Base-by-base conservation (phyloP, 163 green algal genomes). In the Trebouxiophyceae sp. region DNA sequence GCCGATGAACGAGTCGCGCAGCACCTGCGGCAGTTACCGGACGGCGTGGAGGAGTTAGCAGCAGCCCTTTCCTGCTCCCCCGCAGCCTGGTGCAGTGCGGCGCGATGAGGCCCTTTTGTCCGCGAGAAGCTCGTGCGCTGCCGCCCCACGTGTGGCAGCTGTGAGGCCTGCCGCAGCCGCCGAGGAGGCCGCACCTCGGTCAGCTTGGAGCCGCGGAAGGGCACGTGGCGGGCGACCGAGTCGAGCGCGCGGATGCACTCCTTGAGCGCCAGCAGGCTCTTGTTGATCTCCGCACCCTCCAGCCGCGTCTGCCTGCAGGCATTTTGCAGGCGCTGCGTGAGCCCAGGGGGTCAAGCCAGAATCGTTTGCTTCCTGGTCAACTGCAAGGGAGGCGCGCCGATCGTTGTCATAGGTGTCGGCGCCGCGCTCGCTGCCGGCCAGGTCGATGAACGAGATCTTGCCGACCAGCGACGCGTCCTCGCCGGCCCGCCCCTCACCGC, bases 211-310 rank as follows among this genome's bases (percentile, higher is more conserved):
- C 92, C 92, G 12, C 92, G 79, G 79, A 99, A 99, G 7, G 94
- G 94, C 26, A 99, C 92, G 74, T 99, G 94, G 16, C 80, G 72
- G 5, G 84, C 82, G 24, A 93, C 87, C 16, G 64, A 72, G 75
- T 99, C 94, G 28, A 99, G 79, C 28, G 94, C 94, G 4, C 94
- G 78, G 57, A 96, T 96, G 80, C 89, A 96, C 74, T 96, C 89
- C 63, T 91, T 90, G 44, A 89, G 73, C 3, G 92, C 92, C 26
- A 98, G 79, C 67, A 98, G 80, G 47, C 79, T 93, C 80, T 98
- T 98, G 82, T 99, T 99, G 80, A 99, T 99, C 75, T 98, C 91
- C 6, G 94, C 94, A 6, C 94, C 94, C 77, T 99, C 94, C 63
- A 98, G 67, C 32, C 94, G 83, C 7, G 94, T 99, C 74, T 97